These are phyloP conservation scores for Ballota nigra DNA, from an alignment of 257 asterid genomes.

Conservation along the genomic window DNA sequence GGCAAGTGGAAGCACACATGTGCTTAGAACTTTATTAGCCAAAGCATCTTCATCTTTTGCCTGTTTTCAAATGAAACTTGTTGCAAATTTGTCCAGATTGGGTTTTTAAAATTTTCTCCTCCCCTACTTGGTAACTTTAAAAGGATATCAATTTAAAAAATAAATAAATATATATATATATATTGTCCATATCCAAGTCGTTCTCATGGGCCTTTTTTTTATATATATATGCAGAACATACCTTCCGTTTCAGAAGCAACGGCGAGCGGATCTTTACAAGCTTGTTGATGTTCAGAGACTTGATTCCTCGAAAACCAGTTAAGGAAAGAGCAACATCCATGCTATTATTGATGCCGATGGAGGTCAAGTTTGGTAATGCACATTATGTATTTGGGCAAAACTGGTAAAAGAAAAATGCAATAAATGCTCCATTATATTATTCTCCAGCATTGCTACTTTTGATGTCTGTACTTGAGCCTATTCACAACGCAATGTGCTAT, in stretches of 20 bases:
- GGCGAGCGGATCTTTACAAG: slow-evolving; percentile 85
- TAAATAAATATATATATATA: too few relatives aligned
- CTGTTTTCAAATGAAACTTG: not conserved
- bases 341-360: not conserved
- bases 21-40: not conserved
- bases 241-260: slow-evolving; percentile 79
- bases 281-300: slow-evolving; percentile 75
- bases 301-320: slow-evolving; percentile 29
- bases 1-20: not conserved
- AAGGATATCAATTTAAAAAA: not conserved
- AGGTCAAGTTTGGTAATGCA: slow-evolving; percentile 11
- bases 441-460: not conserved
- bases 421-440: slow-evolving; percentile 1
- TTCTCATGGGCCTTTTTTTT: not conserved
- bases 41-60: not conserved
- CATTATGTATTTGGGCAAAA: slow-evolving; percentile 1
- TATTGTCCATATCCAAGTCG: not conserved
- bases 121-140: not conserved
- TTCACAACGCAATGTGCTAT: not conserved
- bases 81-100: not conserved
- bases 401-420: not conserved
- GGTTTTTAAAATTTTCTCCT: not conserved
- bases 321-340: slow-evolving; percentile 14
- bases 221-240: slow-evolving; percentile 46
- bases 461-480: not conserved